These are phyloP conservation scores for Picochlorum sp. DNA, from an alignment of 139 green algal species.

Conservation along the genomic window DNA sequence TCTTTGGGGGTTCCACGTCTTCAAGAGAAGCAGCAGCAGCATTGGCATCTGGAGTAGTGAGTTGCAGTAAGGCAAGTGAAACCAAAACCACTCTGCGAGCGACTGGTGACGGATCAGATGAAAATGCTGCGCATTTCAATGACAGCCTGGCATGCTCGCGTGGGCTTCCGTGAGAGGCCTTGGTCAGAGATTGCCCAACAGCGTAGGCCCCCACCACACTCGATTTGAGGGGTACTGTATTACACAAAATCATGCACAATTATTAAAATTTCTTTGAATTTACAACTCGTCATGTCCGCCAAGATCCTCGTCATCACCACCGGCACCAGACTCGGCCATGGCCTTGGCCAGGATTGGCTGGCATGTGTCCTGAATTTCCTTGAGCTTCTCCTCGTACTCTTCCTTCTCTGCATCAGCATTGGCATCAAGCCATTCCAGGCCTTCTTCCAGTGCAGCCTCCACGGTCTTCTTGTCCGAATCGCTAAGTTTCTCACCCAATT, in stretches of 20 bases:
- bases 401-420: conserved; percentile 62
- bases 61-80: no score
- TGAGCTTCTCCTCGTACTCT: conserved; percentile 93
- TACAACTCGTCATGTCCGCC: conserved; percentile 83
- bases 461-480: conserved; percentile 84
- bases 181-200: no score
- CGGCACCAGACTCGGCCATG: conserved; percentile 48
- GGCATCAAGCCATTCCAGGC: conserved; percentile 69
- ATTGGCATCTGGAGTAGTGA: no score
- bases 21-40: no score
- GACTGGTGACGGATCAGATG: no score
- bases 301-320: conserved; percentile 66
- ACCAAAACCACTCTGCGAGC: no score
- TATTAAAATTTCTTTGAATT: conserved; percentile 11
- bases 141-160: no score
- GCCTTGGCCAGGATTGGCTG: conserved; percentile 81
- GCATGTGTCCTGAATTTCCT: conserved; percentile 88
- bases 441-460: conserved; percentile 76
- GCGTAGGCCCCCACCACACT: background rate
- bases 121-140: no score
- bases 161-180: no score
- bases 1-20: background rate
- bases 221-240: background rate
- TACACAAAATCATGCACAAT: background rate
- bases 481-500: conserved; percentile 75